Evolutionary conservation across 495 filamentous ascomycete species (phyloP).

Genomic region (Bombardia bombarda): DNA sequence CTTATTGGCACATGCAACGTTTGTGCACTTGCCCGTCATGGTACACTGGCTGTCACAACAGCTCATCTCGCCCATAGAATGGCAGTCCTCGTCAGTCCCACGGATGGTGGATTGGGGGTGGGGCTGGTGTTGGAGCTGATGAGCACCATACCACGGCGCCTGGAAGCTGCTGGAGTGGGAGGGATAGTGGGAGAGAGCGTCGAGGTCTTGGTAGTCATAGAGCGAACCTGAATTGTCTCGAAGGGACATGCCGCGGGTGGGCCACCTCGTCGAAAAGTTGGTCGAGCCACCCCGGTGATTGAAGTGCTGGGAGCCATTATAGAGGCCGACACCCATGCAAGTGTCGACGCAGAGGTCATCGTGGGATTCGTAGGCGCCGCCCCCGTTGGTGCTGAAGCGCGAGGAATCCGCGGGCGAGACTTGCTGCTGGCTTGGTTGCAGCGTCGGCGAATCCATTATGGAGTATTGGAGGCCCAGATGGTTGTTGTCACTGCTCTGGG

Average conservation of each 20-base stretch:
- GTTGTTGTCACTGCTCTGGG: constrained; percentile 9
- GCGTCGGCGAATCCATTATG: constrained; percentile 7
- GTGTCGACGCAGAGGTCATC: constrained; percentile 34
- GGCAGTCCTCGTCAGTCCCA: constrained; percentile 22
- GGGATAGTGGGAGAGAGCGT: neutral
- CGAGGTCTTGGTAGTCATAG: constrained; percentile 6
- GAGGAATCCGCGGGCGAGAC: neutral
- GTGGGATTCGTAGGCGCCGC: constrained; percentile 24
- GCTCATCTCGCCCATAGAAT: constrained; percentile 16
- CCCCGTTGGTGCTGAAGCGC: constrained; percentile 3
- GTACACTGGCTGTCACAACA: constrained; percentile 30
- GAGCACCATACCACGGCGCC: constrained; percentile 9
- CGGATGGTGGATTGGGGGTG: constrained; percentile 2
- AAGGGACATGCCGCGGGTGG: neutral
- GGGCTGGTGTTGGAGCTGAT: constrained; percentile 7
- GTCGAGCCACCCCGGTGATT: constrained; percentile 17
- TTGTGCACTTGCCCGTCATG: constrained; percentile 29
- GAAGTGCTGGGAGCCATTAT: constrained; percentile 23
- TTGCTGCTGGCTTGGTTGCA: neutral
- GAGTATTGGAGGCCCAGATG: neutral
- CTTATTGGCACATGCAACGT: constrained; percentile 21
- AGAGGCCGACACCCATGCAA: constrained; percentile 26
- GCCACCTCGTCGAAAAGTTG: constrained; percentile 12
- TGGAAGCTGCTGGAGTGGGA: constrained; percentile 5
- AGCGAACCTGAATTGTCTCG: constrained; percentile 2